Base-by-base conservation (phyloP, 768 basidiomycete species). In the Sarcodon sp. region DNA sequence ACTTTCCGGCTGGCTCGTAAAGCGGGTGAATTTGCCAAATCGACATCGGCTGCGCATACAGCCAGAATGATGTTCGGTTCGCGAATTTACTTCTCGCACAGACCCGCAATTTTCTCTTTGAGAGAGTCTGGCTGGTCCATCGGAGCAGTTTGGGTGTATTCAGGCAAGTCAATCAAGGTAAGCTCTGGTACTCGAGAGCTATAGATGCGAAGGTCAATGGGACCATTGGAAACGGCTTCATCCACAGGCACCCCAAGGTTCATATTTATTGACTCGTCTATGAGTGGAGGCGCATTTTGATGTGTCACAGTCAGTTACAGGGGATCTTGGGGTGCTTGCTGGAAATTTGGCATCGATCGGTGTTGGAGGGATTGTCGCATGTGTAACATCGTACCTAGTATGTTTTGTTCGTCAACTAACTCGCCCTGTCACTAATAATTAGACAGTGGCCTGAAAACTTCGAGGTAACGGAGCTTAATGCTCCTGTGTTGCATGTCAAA, bases 51-150 rank as follows among this genome's bases (percentile, higher is more conserved):
- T 7, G 96, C 88, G 61, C 96, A 99, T 13, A 99, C 89, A 4
- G 96, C 94, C n/a, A 99, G 77, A 56, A 98, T 86, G 64, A 99
- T 91, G 64, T 99, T 99, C 15, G 96, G 94, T 61, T 97, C 91
- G n/a, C 88, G 80, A 57, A 99, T 99, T 63, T 99, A 99, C 61
- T 83, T 88, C 49, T 97, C 96, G 65, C 96, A 98, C 0, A 99
- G 70, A 7, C 61, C 57, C 0, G 86, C 70, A 52, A 99, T 94
- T 64, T 97, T 94, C 59, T 94, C 90, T 61, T 90, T 96, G 51
- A 99, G 75, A 15, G 75, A 71, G 53, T 97, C 93, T 0, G 96
- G 96, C 61, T 99, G 96, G 68, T 99, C 94, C 67, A 97, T 68
- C 41, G 88, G 90, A 4, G 87, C 72, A 39, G 98, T 87, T 61